Conservation (phyloP, 23 red algal species). For the Gracilaria gracilis region DNA sequence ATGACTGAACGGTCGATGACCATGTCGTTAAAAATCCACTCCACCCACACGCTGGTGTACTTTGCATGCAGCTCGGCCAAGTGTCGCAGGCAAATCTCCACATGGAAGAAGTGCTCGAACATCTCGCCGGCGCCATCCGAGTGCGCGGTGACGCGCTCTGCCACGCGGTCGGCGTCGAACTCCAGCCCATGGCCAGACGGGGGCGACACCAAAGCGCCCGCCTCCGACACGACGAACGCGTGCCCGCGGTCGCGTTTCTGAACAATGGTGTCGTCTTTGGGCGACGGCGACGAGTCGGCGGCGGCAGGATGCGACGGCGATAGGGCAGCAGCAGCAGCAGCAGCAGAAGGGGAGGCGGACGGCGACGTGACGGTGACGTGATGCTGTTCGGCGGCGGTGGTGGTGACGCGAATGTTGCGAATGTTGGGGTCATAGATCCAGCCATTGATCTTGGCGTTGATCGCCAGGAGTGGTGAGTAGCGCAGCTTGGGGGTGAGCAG, state of each 20-base stretch:
- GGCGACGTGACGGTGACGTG: background rate
- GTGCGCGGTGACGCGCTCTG: slow-evolving; percentile 2
- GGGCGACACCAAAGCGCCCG: slow-evolving; percentile 4
- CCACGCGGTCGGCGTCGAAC: slow-evolving; percentile 55
- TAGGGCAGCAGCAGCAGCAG: background rate
- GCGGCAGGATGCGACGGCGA: background rate
- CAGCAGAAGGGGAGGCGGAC: background rate
- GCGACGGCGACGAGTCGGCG: too few relatives aligned
- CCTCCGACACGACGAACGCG: slow-evolving; percentile 55
- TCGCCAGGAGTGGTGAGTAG: slow-evolving; percentile 72
- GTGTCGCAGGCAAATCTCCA: slow-evolving; percentile 63
- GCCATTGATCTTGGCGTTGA: slow-evolving; percentile 78
- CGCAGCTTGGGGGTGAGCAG: slow-evolving; percentile 60
- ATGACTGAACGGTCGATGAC: slow-evolving; percentile 80
- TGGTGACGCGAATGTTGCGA: slow-evolving; percentile 36
- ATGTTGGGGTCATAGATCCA: slow-evolving; percentile 81
- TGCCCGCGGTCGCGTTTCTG: slow-evolving; percentile 52
- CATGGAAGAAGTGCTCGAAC: slow-evolving; percentile 80
- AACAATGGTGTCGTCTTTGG: background rate
- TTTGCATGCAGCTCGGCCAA: slow-evolving; percentile 76
- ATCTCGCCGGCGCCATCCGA: slow-evolving; percentile 47
- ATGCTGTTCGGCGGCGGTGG: background rate
- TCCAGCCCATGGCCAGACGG: slow-evolving; percentile 23
- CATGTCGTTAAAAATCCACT: slow-evolving; percentile 79
- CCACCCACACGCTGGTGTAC: slow-evolving; percentile 85